Conservation (phyloP, 257 asterid genomes). For the Plectranthus barbatus region DNA sequence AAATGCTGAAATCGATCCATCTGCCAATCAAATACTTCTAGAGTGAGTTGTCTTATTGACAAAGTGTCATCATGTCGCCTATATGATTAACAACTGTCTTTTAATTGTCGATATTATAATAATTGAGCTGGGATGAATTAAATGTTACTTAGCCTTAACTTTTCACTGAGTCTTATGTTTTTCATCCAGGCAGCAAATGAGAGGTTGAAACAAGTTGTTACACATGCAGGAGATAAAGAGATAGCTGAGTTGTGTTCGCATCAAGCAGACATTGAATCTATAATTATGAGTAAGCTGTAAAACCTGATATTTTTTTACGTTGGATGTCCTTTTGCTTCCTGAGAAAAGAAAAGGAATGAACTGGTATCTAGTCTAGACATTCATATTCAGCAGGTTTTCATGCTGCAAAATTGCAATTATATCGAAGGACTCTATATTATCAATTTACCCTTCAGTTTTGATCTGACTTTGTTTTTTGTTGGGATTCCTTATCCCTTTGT, state of each 20-base stretch:
- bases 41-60: not conserved
- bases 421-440: not conserved
- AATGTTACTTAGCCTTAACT: not conserved
- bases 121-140: not conserved
- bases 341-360: not conserved
- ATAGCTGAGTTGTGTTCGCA: constrained; percentile 43
- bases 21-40: not conserved
- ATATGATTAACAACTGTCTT: not conserved
- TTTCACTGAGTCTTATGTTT: constrained; percentile 18
- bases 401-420: not conserved
- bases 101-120: not conserved
- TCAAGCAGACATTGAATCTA: constrained; percentile 47
- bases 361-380: not conserved
- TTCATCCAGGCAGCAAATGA: constrained; percentile 67
- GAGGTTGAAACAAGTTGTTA: constrained; percentile 68
- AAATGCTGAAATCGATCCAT: not conserved
- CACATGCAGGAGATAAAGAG: constrained; percentile 63
- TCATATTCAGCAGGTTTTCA: constrained; percentile 3
- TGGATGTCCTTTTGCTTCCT: constrained; percentile 8
- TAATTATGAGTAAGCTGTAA: constrained; percentile 49
- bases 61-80: not conserved
- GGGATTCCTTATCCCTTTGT: not conserved
- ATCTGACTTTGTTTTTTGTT: not conserved
- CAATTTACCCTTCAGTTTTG: not conserved
- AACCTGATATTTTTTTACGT: constrained; percentile 6